Base-by-base conservation (phyloP, 345 rosid genomes). In the Eutrema yunnanense region DNA sequence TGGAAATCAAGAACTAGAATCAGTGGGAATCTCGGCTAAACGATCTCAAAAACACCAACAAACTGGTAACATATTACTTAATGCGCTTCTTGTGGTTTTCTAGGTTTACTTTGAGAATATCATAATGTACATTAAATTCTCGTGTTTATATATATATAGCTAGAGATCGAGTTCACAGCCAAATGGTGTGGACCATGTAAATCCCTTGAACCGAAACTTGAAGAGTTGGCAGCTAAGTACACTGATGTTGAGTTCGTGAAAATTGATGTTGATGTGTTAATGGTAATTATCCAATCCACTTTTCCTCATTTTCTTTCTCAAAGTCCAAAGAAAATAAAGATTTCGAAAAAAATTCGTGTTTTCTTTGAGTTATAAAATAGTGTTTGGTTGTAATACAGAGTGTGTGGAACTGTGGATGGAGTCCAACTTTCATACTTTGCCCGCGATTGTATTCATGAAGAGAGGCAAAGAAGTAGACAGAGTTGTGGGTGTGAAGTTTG, bases 101-200 rank as follows among this genome's bases (percentile, higher is more conserved):
- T 59, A 6, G 8, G 14, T n/a, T 4, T 10, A n/a, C 3, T 64
- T 33, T 12, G 27, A 37, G 22, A 6, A 13, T 8, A 51, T n/a
- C 9, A 22, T 47, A 42, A 40, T 50, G 14, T 13, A 63, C 29
- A 63, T 30, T n/a, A 38, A 19, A 5, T 60, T 51, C 14, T 36
- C 22, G 2, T 65, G 60, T 47, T 22, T 67, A 16, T 67, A 32
- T 53, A 36, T 16, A 16, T 73, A 47, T 16, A 89, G 98, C 27
- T 84, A 81, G 96, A 88, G 65, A 69, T 88, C 40, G 82, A 88
- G 75, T 94, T 89, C 83, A 78, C 96, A 11, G 92, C 96, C 4
- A 79, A 80, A 8, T 89, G 97, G 96, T 90, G 97, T 6, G 90
- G 92, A 48, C 92, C 95, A 2, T 89, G 97, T 73, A 85, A 81